Conservation (phyloP, 345 rosid genomes). For the Ceriops decandra region DNA sequence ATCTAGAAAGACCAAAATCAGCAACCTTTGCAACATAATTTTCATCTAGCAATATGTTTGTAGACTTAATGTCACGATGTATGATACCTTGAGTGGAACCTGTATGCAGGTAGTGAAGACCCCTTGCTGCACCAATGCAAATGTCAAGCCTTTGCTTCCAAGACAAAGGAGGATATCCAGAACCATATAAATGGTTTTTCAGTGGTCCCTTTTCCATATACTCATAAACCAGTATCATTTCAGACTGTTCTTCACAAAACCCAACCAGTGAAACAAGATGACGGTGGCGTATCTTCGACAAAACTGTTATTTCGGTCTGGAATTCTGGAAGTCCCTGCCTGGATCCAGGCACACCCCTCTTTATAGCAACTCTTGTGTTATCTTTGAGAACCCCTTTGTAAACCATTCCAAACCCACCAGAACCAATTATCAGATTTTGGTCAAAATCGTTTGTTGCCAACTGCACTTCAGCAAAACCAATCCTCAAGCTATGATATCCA, state of each 20-base stretch:
- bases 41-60: slow-evolving; percentile 76
- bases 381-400: slow-evolving; percentile 77
- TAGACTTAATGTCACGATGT: slow-evolving; percentile 93
- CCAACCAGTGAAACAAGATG: slow-evolving; percentile 95
- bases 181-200: slow-evolving; percentile 76
- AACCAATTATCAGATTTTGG: slow-evolving; percentile 60
- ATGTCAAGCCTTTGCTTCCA: slow-evolving; percentile 95
- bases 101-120: slow-evolving; percentile 90
- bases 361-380: slow-evolving; percentile 76
- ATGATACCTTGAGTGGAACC: slow-evolving; percentile 94
- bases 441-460: slow-evolving; percentile 78
- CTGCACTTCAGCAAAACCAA: slow-evolving; percentile 72
- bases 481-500: slow-evolving; percentile 58
- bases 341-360: slow-evolving; percentile 86
- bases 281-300: slow-evolving; percentile 82
- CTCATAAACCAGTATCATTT: slow-evolving; percentile 89
- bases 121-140: slow-evolving; percentile 92
- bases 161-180: slow-evolving; percentile 51
- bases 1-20: slow-evolving; percentile 93
- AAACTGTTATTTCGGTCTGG: slow-evolving; percentile 73
- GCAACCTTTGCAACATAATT: slow-evolving; percentile 74
- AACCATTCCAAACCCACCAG: slow-evolving; percentile 96
- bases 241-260: slow-evolving; percentile 90
- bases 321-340: slow-evolving; percentile 97
- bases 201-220: slow-evolving; percentile 94